Evolutionary conservation across 345 rosid species (phyloP).

Genomic region (Geranium rotundifolium): DNA sequence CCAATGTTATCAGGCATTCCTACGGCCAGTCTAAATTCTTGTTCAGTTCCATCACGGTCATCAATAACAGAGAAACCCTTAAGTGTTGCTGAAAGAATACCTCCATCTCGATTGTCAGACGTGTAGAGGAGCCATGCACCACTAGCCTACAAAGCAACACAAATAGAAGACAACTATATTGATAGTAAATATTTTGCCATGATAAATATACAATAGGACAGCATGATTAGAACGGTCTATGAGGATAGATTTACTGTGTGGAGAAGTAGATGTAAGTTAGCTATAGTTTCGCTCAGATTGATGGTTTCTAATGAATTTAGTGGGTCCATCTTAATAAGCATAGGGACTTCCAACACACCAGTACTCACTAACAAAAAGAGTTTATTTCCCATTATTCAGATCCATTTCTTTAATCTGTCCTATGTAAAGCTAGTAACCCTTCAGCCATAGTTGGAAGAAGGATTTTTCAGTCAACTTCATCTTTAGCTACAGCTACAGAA

Average conservation of each 20-base stretch:
- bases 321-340: neutral
- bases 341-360: too few species aligned
- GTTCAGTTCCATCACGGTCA: slow-evolving; percentile 82
- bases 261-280: too few species aligned
- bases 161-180: slow-evolving; percentile 2
- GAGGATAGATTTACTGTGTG: neutral
- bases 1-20: slow-evolving; percentile 53
- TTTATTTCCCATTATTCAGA: too few species aligned
- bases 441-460: too few species aligned
- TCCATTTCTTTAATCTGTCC: too few species aligned
- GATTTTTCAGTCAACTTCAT: neutral
- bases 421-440: too few species aligned
- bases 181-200: neutral
- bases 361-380: too few species aligned
- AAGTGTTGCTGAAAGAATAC: slow-evolving; percentile 76
- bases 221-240: neutral
- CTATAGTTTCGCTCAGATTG: too few species aligned
- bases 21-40: slow-evolving; percentile 72
- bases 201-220: neutral
- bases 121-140: slow-evolving; percentile 84
- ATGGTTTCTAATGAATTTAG: neutral
- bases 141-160: slow-evolving; percentile 38
- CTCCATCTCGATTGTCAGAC: slow-evolving; percentile 52
- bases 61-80: slow-evolving; percentile 76
- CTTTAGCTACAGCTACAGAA: neutral